A percentile compares a stretch with the other conserved stretches of the same genome.
Evolutionary conservation across 352 stramenopile species (phyloP).

Genomic region (Pythium pyrilobum): DNA sequence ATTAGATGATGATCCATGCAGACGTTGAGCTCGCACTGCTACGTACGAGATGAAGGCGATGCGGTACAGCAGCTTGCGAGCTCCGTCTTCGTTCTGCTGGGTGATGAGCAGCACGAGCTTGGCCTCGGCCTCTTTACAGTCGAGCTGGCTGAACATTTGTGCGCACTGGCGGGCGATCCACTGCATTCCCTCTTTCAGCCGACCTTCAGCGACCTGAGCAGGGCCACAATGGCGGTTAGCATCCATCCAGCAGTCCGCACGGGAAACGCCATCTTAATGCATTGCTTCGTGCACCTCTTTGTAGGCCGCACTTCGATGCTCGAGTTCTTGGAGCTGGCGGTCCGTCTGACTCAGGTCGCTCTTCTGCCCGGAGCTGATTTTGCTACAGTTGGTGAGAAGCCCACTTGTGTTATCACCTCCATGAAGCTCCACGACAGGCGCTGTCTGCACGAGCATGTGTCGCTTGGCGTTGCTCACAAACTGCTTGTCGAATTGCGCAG

Average conservation of each 20-base stretch:
- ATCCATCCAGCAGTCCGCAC: no score
- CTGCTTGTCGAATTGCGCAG: constrained; percentile 13
- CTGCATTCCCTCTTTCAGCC: constrained; percentile 40
- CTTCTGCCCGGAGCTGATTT: background rate
- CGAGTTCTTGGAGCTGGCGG: constrained; percentile 14
- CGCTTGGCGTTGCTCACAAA: constrained; percentile 32
- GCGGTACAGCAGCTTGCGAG: constrained; percentile 1
- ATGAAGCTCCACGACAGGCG: constrained; percentile 17
- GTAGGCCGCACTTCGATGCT: constrained; percentile 6
- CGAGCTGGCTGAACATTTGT: constrained; percentile 54
- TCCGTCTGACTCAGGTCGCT: constrained; percentile 9
- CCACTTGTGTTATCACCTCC: background rate
- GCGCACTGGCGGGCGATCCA: constrained; percentile 56
- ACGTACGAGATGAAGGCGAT: constrained; percentile 9
- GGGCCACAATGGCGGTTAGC: no score
- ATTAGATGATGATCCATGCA: background rate
- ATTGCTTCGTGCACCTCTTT: constrained; percentile 2
- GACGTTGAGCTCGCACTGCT: background rate
- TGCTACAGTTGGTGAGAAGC: no score
- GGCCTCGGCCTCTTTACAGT: constrained; percentile 47
- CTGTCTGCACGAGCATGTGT: constrained; percentile 30
- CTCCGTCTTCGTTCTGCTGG: constrained; percentile 26
- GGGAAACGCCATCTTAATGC: no score
- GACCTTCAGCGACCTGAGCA: constrained; percentile 32
- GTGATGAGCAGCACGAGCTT: constrained; percentile 29